Conservation (phyloP, 2,329 filamentous ascomycete genomes). For the Elsinoe australis region DNA sequence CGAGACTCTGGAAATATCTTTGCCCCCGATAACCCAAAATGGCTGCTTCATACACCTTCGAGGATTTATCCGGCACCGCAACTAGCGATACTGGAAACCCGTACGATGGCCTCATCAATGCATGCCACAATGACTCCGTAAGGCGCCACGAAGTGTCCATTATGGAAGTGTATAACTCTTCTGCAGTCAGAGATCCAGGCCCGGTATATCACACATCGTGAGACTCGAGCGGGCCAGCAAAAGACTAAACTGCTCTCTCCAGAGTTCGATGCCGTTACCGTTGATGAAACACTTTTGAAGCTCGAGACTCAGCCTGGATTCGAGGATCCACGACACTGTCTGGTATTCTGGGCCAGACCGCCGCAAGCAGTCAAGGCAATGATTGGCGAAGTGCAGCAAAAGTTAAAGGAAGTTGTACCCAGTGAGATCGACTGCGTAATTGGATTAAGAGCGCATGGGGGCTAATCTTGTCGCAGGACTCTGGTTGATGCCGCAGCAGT, state of each 20-base stretch:
- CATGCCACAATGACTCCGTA: constrained; percentile 61
- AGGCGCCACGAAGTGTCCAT: constrained; percentile 24
- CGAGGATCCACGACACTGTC: constrained; percentile 67
- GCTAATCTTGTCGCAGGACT: constrained; percentile 46
- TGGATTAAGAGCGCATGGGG: too few species aligned
- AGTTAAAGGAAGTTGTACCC: constrained; percentile 57
- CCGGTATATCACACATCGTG: constrained; percentile 67
- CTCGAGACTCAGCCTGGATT: constrained; percentile 64
- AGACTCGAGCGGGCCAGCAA: constrained; percentile 67
- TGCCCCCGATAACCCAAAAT: too few species aligned
- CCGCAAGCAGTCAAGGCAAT: constrained; percentile 62
- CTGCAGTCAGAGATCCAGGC: constrained; percentile 58
- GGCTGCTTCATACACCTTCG: constrained; percentile 32
- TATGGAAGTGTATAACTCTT: not conserved
- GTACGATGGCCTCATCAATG: constrained; percentile 64
- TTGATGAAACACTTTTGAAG: constrained; percentile 68
- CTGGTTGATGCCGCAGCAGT: constrained; percentile 76
- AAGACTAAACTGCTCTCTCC: constrained; percentile 61
- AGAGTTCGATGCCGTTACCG: constrained; percentile 61
- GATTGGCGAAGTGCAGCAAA: constrained; percentile 59
- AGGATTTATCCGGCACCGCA: constrained; percentile 28
- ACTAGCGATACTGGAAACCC: constrained; percentile 53
- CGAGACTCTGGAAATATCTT: too few species aligned
- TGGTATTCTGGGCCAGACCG: constrained; percentile 83
- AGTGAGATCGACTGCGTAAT: constrained; percentile 55